phyloP scores from a whole-genome alignment of 768 basidiomycete species.

The Boletellus ananiceps region DNA sequence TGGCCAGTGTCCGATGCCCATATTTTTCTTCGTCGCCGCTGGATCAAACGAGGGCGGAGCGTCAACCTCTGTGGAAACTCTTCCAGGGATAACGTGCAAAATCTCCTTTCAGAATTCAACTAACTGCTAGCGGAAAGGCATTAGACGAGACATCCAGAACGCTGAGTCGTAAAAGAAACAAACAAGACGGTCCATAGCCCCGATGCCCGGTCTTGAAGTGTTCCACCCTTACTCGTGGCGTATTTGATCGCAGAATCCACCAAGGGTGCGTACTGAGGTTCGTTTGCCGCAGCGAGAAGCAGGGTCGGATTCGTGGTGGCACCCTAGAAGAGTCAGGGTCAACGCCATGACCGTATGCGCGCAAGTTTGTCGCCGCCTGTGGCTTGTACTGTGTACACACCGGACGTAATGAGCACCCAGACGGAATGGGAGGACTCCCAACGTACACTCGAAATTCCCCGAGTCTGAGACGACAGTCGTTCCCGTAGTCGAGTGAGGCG shows the following conservation, averaged over 20 bases:
- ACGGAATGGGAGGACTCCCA: conserved; percentile 19
- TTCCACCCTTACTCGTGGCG: conserved; percentile 78
- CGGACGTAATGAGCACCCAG: conserved; percentile 8
- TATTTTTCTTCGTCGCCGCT: conserved; percentile 86
- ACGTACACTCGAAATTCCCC: conserved; percentile 84
- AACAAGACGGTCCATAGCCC: conserved; percentile 87
- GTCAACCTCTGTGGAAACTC: conserved; percentile 99
- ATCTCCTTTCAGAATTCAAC: conserved; percentile 98
- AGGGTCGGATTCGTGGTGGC: conserved; percentile 97
- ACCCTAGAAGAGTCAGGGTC: conserved; percentile 50
- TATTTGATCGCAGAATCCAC: conserved; percentile 70
- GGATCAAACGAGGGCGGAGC: conserved; percentile 97
- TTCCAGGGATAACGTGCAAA: conserved; percentile 90
- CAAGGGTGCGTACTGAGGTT: conserved; percentile 77
- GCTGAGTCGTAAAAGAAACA: conserved; percentile 20
- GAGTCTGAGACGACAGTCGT: conserved; percentile 98
- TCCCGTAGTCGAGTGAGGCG: conserved; percentile 74
- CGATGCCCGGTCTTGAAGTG: conserved; percentile 66
- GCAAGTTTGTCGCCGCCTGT: conserved; percentile 46
- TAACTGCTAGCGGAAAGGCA: conserved; percentile 42
- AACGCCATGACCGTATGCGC: conserved; percentile 1
- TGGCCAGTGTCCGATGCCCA: too few relatives aligned
- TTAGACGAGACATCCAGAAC: too few relatives aligned
- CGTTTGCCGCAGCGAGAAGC: conserved; percentile 90
- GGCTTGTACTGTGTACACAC: conserved; percentile 87